Conservation (phyloP, 2,329 filamentous ascomycete genomes). For the Pseudocercospora ulei region DNA sequence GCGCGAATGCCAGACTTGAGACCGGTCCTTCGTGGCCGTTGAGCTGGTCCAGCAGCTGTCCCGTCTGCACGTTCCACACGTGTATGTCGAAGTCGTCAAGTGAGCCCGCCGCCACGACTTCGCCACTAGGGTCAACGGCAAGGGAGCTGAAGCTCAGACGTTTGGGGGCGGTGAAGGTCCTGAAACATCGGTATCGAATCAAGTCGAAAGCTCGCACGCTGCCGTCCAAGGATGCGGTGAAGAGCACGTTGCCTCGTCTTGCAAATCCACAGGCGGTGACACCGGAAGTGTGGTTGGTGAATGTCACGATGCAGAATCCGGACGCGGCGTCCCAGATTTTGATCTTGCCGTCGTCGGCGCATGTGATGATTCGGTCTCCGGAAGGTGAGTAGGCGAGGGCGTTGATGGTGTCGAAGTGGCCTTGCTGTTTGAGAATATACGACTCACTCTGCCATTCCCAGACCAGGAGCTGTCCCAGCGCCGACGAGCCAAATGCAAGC, state of each 20-base stretch:
- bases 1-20: constrained; percentile 76
- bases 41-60: constrained; percentile 81
- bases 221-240: constrained; percentile 88
- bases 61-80: constrained; percentile 97
- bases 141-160: constrained; percentile 86
- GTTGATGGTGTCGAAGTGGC: constrained; percentile 94
- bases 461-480: constrained; percentile 87
- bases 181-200: constrained; percentile 90
- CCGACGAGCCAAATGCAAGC: constrained; percentile 93
- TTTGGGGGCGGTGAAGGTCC: constrained; percentile 90
- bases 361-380: constrained; percentile 83
- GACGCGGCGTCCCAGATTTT: constrained; percentile 97
- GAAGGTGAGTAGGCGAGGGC: constrained; percentile 86
- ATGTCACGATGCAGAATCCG: constrained; percentile 95
- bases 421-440: constrained; percentile 96
- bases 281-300: constrained; percentile 89
- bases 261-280: constrained; percentile 93
- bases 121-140: constrained; percentile 92
- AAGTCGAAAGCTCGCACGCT: constrained; percentile 94
- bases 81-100: constrained; percentile 95
- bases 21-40: constrained; percentile 91
- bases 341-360: constrained; percentile 92
- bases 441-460: constrained; percentile 99
- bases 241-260: constrained; percentile 88
- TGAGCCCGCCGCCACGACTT: constrained; percentile 90